These are phyloP conservation scores for Aspergillus saccharolyticus DNA, from an alignment of 495 filamentous ascomycete species.

Conservation along the genomic window DNA sequence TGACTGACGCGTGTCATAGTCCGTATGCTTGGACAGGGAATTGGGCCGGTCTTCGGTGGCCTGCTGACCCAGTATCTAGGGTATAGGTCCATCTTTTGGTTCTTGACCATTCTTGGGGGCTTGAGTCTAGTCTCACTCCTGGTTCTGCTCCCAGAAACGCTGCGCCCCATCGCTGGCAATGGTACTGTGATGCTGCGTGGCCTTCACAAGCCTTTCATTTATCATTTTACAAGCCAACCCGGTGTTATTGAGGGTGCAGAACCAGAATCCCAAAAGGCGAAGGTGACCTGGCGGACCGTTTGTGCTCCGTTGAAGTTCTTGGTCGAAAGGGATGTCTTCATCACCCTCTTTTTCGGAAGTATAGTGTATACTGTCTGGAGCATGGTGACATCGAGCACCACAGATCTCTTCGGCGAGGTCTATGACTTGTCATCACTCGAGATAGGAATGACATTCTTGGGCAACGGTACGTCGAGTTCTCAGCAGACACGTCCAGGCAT, in stretches of 20 bases:
- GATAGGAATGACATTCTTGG: slow-evolving; percentile 40
- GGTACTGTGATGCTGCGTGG: slow-evolving; percentile 43
- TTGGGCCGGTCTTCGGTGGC: slow-evolving; percentile 64
- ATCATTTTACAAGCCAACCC: slow-evolving; percentile 21
- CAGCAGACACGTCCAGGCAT: not conserved
- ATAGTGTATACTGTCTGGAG: slow-evolving; percentile 48
- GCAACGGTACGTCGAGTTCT: slow-evolving; percentile 25
- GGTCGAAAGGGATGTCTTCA: slow-evolving; percentile 40
- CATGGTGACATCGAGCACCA: slow-evolving; percentile 49
- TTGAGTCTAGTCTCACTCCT: slow-evolving; percentile 46
- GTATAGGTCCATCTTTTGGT: slow-evolving; percentile 71
- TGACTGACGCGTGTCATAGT: slow-evolving; percentile 15
- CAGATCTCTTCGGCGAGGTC: slow-evolving; percentile 33
- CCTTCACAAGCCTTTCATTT: slow-evolving; percentile 36
- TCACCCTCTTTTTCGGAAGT: slow-evolving; percentile 42
- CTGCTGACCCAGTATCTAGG: slow-evolving; percentile 59
- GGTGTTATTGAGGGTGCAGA: slow-evolving; percentile 18
- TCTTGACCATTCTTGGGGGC: slow-evolving; percentile 54
- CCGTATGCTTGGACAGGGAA: slow-evolving; percentile 48
- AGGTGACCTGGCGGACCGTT: slow-evolving; percentile 32
- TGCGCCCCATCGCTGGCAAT: slow-evolving; percentile 67
- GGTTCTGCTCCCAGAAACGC: slow-evolving; percentile 63
- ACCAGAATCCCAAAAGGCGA: slow-evolving; percentile 22
- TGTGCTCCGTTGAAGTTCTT: slow-evolving; percentile 37
- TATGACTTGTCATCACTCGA: slow-evolving; percentile 33